Evolutionary conservation across 1,139 yeast genomes (phyloP).

Genomic region (Trichomonascaceae sp.): DNA sequence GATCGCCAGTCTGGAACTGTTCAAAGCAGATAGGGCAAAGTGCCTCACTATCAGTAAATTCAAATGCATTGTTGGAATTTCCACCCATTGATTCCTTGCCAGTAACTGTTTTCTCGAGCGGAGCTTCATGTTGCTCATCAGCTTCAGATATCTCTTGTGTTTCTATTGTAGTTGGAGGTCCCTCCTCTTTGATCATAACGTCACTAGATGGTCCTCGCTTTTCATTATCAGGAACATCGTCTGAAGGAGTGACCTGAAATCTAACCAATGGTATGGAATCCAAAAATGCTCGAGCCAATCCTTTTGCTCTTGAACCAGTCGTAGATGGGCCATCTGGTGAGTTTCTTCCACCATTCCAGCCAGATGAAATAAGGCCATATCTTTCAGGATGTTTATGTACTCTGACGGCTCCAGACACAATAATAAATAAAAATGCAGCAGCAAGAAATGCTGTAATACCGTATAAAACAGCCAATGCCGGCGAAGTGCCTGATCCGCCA

Average conservation of each 20-base stretch:
- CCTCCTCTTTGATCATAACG: background rate
- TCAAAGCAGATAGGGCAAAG: constrained; percentile 76
- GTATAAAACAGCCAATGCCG: constrained; percentile 31
- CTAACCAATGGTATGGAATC: constrained; percentile 34
- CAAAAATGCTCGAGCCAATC: constrained; percentile 34
- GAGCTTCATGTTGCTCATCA: background rate
- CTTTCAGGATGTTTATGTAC: constrained; percentile 35
- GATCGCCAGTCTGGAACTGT: constrained; percentile 45
- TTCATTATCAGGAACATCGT: constrained; percentile 5
- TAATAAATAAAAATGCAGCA: constrained; percentile 27
- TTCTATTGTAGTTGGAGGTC: background rate
- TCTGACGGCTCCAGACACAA: constrained; percentile 32
- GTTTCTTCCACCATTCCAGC: constrained; percentile 16
- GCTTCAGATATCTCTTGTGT: background rate
- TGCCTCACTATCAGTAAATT: constrained; percentile 5
- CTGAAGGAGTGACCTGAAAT: constrained; percentile 18
- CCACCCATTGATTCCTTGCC: background rate
- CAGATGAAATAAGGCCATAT: constrained; percentile 25
- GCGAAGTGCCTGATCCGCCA: constrained; percentile 18
- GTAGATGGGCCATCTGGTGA: constrained; percentile 9
- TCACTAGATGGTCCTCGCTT: background rate
- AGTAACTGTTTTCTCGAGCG: background rate
- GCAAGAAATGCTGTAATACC: constrained; percentile 30
- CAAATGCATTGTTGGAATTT: constrained; percentile 4
- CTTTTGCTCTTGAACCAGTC: constrained; percentile 26